Evolutionary conservation across 257 asterid genomes (phyloP).

Genomic region (Henckelia pumila): DNA sequence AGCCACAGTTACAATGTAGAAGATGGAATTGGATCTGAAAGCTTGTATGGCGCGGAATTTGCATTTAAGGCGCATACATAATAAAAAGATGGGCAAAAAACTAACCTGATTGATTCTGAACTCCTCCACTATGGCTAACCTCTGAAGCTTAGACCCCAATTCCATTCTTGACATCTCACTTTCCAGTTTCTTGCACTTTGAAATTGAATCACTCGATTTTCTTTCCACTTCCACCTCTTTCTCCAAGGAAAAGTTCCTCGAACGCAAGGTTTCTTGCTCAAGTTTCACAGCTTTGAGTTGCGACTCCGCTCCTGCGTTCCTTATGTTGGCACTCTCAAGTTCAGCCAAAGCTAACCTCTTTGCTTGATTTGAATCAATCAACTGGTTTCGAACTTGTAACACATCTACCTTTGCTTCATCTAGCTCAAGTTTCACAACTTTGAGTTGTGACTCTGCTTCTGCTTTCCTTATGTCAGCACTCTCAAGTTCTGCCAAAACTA

Average conservation of each 20-base stretch:
- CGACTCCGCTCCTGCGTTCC: slow-evolving; percentile 48
- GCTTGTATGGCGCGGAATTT: neutral
- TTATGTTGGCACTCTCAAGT: slow-evolving; percentile 41
- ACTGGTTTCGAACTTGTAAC: slow-evolving; percentile 36
- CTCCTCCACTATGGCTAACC: slow-evolving; percentile 46
- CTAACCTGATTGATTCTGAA: slow-evolving; percentile 62
- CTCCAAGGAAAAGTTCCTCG: slow-evolving; percentile 38
- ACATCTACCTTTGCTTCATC: slow-evolving; percentile 38
- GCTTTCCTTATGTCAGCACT: slow-evolving; percentile 39
- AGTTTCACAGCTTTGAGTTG: slow-evolving; percentile 34
- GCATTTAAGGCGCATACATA: neutral
- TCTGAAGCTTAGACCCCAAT: slow-evolving; percentile 41
- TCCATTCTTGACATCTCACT: slow-evolving; percentile 49
- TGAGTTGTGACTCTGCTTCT: slow-evolving; percentile 45
- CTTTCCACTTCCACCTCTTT: slow-evolving; percentile 45
- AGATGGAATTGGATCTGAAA: neutral
- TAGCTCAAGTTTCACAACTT: slow-evolving; percentile 39
- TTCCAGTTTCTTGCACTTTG: slow-evolving; percentile 41
- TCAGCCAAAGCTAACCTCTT: slow-evolving; percentile 34
- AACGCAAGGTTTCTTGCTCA: slow-evolving; percentile 43
- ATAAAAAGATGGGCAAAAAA: slow-evolving; percentile 12
- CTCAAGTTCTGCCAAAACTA: slow-evolving; percentile 39
- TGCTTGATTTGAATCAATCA: slow-evolving; percentile 36
- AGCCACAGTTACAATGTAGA: slow-evolving; percentile 2
- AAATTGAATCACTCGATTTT: slow-evolving; percentile 43